Evolutionary conservation across 345 rosid species (phyloP).

Genomic region (Gynandropsis gynandra): DNA sequence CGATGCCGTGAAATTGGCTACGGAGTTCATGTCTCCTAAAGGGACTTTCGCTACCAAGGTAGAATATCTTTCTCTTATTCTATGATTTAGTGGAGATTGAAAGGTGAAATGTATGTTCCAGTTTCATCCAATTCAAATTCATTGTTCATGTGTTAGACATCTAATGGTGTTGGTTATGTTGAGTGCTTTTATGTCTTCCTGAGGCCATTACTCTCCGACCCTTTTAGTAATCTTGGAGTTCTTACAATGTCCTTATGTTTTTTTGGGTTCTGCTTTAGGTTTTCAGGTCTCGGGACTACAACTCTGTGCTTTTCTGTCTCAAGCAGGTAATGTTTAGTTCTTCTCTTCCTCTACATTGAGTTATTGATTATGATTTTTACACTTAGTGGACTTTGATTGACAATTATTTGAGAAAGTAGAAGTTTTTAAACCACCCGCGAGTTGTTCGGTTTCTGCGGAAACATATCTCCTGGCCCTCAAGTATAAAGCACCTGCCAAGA

Average conservation of each 20-base stretch:
- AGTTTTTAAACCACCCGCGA: conserved; percentile 88
- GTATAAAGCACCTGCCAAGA: conserved; percentile 86
- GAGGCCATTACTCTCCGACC: not conserved
- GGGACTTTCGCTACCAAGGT: conserved; percentile 83
- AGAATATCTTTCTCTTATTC: not conserved
- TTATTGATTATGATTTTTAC: not conserved
- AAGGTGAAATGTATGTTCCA: too few relatives aligned
- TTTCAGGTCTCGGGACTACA: conserved; percentile 93
- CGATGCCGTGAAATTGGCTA: conserved; percentile 76
- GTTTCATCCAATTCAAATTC: too few relatives aligned
- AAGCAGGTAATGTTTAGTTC: conserved; percentile 42
- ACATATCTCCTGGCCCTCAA: conserved; percentile 72
- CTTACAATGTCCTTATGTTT: not conserved
- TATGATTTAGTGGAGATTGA: too few relatives aligned
- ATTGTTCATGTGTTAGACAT: too few relatives aligned
- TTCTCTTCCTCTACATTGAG: not conserved
- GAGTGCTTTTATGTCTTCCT: not conserved
- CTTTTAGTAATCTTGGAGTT: too few relatives aligned
- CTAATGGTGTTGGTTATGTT: not conserved
- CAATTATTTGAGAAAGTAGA: conserved; percentile 93
- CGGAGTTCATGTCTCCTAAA: conserved; percentile 67
- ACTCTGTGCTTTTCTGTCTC: conserved; percentile 69
- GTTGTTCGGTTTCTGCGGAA: conserved; percentile 90
- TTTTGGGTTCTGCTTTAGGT: conserved; percentile 33
- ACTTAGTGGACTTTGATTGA: conserved; percentile 2